Percentiles rank a stretch among this genome's conserved stretches.
These are phyloP conservation scores for Podila minutissima DNA, from an alignment of 192 early-diverging fungal genomes.

Conservation along the genomic window DNA sequence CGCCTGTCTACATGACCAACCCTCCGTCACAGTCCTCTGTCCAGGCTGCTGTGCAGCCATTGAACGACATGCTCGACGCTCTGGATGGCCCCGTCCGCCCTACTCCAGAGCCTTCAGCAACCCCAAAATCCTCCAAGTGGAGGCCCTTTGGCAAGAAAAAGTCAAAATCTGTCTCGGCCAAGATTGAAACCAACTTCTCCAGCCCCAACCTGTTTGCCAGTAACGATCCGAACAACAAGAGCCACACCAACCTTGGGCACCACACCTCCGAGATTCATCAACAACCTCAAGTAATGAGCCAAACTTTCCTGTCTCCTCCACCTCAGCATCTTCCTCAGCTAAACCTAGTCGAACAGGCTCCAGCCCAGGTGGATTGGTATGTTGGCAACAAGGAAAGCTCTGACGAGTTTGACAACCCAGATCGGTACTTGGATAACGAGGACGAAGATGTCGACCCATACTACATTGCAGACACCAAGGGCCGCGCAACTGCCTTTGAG, in stretches of 20 bases:
- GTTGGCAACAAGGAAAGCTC: constrained; percentile 7
- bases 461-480: constrained; percentile 46
- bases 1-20: constrained; percentile 20
- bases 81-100: neutral
- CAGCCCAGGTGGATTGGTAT: constrained; percentile 22
- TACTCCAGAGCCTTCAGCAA: neutral
- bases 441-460: constrained; percentile 49
- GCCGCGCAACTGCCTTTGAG: constrained; percentile 26
- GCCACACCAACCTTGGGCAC: neutral
- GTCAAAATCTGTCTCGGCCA: constrained; percentile 38
- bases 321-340: neutral
- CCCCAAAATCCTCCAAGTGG: constrained; percentile 39
- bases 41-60: neutral
- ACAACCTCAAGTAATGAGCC: neutral
- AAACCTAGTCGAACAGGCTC: neutral
- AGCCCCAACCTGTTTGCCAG: neutral
- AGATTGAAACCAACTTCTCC: neutral
- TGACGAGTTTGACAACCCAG: constrained; percentile 6
- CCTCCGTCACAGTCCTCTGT: neutral
- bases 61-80: neutral
- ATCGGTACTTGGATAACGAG: constrained; percentile 25
- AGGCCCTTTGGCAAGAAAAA: constrained; percentile 47
- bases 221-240: neutral
- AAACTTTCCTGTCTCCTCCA: neutral
- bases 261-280: neutral